Evolutionary conservation across 495 filamentous ascomycete species (phyloP).

Genomic region (Aspergillus baeticus): DNA sequence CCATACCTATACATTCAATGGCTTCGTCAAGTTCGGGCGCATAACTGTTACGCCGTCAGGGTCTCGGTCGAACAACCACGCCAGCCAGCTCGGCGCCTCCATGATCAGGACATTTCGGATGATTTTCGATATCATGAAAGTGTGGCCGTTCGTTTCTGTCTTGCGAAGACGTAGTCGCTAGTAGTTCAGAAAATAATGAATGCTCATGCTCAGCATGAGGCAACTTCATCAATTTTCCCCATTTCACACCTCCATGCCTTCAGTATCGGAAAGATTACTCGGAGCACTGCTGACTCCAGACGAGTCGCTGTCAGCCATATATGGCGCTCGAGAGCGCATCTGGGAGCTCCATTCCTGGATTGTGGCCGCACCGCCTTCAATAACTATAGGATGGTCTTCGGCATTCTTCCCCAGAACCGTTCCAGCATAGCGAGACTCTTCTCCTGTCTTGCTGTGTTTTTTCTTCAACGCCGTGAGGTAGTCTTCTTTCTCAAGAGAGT

Average conservation of each 20-base stretch:
- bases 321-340: constrained; percentile 31
- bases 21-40: neutral
- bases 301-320: constrained; percentile 33
- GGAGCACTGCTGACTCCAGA: constrained; percentile 46
- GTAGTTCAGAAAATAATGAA: neutral
- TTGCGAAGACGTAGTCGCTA: neutral
- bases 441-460: constrained; percentile 79
- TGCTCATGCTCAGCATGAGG: neutral
- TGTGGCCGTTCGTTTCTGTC: neutral
- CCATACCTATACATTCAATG: neutral
- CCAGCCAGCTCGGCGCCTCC: neutral
- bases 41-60: neutral
- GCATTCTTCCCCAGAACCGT: constrained; percentile 71
- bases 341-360: constrained; percentile 63
- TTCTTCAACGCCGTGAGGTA: constrained; percentile 77
- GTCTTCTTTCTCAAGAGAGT: constrained; percentile 61
- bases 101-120: neutral
- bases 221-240: neutral
- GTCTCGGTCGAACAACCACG: neutral
- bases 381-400: constrained; percentile 63
- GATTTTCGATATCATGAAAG: neutral
- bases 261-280: constrained; percentile 41
- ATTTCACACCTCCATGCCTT: constrained; percentile 40
- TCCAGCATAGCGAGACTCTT: constrained; percentile 76
- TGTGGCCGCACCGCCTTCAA: constrained; percentile 71